Conservation (phyloP, 805 yeast genomes). For the Debaryomyces hansenii region DNA sequence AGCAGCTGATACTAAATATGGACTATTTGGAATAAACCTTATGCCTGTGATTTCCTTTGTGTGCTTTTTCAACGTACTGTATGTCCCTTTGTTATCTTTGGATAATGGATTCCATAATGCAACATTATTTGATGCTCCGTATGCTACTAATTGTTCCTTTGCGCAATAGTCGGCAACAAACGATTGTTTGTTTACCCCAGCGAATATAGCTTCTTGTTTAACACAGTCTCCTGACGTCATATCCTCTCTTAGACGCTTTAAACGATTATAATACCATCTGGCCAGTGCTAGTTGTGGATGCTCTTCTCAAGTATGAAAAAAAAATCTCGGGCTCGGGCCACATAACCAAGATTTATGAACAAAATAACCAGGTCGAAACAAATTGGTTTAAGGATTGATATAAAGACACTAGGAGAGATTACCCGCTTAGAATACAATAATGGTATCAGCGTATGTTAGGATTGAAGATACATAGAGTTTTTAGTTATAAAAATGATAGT, state of each 20-base stretch:
- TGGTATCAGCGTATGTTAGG: conserved; percentile 40
- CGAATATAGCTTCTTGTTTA: conserved; percentile 55
- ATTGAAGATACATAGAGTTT: neutral
- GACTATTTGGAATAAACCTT: conserved; percentile 44
- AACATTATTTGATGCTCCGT: conserved; percentile 65
- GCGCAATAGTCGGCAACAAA: conserved; percentile 55
- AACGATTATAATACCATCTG: too few species aligned
- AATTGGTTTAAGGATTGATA: too few species aligned
- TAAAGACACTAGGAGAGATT: too few species aligned
- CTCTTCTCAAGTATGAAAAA: neutral
- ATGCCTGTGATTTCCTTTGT: conserved; percentile 66
- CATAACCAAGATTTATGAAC: neutral
- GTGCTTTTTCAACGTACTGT: conserved; percentile 60
- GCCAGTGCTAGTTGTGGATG: neutral
- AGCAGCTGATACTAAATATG: conserved; percentile 56
- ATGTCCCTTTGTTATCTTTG: conserved; percentile 44
- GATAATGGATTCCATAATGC: conserved; percentile 70
- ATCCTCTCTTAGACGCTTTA: neutral
- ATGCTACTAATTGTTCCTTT: conserved; percentile 51
- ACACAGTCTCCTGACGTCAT: neutral
- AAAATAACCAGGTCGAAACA: neutral
- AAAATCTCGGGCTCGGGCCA: neutral
- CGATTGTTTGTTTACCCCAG: conserved; percentile 72
- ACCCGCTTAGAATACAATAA: conserved; percentile 4
- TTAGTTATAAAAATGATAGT: neutral